Conservation (phyloP, 257 asterid genomes). For the Solanum tarijense region DNA sequence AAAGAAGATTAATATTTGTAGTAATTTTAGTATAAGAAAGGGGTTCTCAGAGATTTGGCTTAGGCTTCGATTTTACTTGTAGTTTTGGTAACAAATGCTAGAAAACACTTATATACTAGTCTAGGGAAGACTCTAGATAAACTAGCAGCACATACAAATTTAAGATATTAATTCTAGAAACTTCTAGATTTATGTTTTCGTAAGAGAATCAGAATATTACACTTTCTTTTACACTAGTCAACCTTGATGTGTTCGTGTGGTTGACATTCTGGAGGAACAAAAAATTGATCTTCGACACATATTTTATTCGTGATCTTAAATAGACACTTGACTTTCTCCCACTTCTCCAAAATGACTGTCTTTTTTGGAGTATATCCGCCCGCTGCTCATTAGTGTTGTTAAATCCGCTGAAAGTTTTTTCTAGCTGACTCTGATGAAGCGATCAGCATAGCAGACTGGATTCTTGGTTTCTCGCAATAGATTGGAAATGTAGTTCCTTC, state of each 20-base stretch:
- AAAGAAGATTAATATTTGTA: not conserved
- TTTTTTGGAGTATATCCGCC: not conserved
- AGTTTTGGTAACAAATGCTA: not conserved
- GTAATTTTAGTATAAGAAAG: not conserved
- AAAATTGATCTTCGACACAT: not conserved
- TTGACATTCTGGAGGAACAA: not conserved
- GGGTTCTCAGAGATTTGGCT: not conserved
- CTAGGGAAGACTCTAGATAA: not conserved
- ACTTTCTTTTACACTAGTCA: not conserved
- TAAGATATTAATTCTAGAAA: not conserved
- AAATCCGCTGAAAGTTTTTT: not conserved
- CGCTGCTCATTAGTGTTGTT: not conserved
- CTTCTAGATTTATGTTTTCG: not conserved
- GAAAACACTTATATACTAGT: not conserved
- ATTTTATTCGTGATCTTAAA: not conserved
- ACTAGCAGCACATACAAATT: not conserved
- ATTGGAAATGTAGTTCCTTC: not conserved
- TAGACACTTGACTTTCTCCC: not conserved
- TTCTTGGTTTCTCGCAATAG: not conserved
- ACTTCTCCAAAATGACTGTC: not conserved
- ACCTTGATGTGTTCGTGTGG: not conserved
- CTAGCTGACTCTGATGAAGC: not conserved
- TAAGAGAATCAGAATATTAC: not conserved
- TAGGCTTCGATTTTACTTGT: not conserved
- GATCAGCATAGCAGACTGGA: not conserved